Evolutionary conservation across 2,329 filamentous ascomycete genomes (phyloP), one percentile per base, ranked within the genome.

Genomic region (Trichophaea hybrida): DNA sequence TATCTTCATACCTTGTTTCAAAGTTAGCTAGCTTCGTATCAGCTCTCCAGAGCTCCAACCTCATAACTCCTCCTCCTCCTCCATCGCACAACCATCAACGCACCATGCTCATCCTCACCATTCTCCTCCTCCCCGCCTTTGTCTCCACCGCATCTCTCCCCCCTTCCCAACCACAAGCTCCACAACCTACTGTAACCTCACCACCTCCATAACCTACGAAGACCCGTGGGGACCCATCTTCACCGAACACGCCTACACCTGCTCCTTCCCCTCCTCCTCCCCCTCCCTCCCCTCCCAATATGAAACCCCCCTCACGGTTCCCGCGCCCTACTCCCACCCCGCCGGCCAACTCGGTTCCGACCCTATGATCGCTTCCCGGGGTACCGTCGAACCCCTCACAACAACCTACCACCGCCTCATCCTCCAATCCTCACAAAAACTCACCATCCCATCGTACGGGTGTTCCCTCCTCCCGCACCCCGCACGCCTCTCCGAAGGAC

Each of bases 181-280:
- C 32, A 58, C 59, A 4, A 52, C 44, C 34, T 53, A 46, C 33
- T 65, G 63, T 52, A 55, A 58, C 6, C 50, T 55, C 38, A 57
- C 51, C 33, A 59, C 50, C 33, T 44, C 56, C 13, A 34, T 64
- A 44, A 63, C 61, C 13, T 66, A 66, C 58, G 2, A 46, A 17
- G 59, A 63, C 38, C 5, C 12, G 31, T 65, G 34, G 17, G 61
- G 58, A 32, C 62, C 64, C 13, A 13, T 65, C 15, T 66, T 66
- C 51, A 12, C 33, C 32, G 64, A 66, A 55, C 52, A 63, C 34
- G 51, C 51, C 43, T 66, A 65, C 43, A 4, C 50, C 38, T 66
- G 64, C 46, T 15, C 52, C 7, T 55, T 65, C 46, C 37, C 60
- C 6, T 15, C 56, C 6, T 17, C 35, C 15, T 53, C 34, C 4